These are phyloP conservation scores for Debaryomyces singareniensis DNA, from an alignment of 1,139 yeast species.

Conservation along the genomic window DNA sequence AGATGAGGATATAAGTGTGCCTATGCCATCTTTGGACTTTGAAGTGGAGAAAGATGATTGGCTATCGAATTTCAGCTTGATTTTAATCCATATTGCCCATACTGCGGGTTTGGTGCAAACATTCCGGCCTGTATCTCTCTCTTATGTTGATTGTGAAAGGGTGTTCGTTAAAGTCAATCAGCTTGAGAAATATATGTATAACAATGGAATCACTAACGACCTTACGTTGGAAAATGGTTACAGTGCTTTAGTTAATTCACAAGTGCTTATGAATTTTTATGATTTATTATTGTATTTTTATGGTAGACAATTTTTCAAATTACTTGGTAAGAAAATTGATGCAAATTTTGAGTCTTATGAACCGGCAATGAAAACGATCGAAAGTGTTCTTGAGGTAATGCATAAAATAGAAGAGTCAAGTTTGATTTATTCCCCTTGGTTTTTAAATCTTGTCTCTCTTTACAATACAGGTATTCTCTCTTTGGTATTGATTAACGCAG, in stretches of 20 bases:
- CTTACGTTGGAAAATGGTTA: slow-evolving; percentile 4
- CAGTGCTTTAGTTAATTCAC: slow-evolving; percentile 26
- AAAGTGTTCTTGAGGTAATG: slow-evolving; percentile 29
- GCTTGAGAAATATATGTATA: slow-evolving; percentile 10
- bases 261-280: slow-evolving; percentile 35
- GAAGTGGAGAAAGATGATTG: slow-evolving; percentile 43
- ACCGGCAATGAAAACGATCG: slow-evolving; percentile 30
- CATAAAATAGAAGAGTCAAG: slow-evolving; percentile 28
- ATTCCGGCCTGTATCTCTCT: slow-evolving; percentile 17
- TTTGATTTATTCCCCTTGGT: slow-evolving; percentile 48
- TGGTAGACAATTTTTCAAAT: slow-evolving; percentile 25
- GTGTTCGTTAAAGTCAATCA: slow-evolving; percentile 31
- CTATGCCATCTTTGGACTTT: slow-evolving; percentile 29
- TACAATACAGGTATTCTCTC: slow-evolving; percentile 43
- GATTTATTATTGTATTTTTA: slow-evolving; percentile 33
- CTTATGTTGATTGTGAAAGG: slow-evolving; percentile 16
- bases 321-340: not conserved
- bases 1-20: slow-evolving; percentile 27
- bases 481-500: slow-evolving; percentile 43
- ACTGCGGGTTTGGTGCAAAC: slow-evolving; percentile 33
- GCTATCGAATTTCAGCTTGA: slow-evolving; percentile 47
- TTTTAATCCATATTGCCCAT: slow-evolving; percentile 38
- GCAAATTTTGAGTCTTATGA: slow-evolving; percentile 27
- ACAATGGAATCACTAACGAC: slow-evolving; percentile 12
- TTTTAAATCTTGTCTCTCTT: slow-evolving; percentile 38